A percentile compares a stretch with the other conserved stretches of the same genome.
phyloP scores from a whole-genome alignment of 805 yeast species.

The Osmozyma mogii region DNA sequence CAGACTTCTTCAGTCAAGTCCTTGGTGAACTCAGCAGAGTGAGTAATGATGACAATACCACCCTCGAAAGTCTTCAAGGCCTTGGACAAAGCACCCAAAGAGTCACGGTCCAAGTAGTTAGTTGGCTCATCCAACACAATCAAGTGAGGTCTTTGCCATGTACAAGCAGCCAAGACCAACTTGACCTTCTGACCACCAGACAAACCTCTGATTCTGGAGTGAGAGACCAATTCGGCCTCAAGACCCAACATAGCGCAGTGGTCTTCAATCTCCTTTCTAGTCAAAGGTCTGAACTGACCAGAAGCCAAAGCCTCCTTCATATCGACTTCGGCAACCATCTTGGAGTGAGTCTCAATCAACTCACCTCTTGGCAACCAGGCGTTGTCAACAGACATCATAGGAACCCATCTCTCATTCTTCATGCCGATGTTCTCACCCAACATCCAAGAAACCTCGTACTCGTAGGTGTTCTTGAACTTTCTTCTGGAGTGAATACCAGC shows the following conservation, averaged over 20 bases:
- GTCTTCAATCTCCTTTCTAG: slow-evolving; percentile 99
- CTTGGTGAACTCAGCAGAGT: slow-evolving; percentile 99
- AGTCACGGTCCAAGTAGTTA: slow-evolving; percentile 98
- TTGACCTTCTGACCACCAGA: slow-evolving; percentile 99
- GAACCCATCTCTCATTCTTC: slow-evolving; percentile 99
- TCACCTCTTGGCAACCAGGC: slow-evolving; percentile 99
- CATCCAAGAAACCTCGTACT: slow-evolving; percentile 95
- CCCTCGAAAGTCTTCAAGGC: slow-evolving; percentile 98
- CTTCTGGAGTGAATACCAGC: slow-evolving; percentile 92
- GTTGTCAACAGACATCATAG: slow-evolving; percentile 99
- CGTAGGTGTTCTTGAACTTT: slow-evolving; percentile 99
- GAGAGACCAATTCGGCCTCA: slow-evolving; percentile 98
- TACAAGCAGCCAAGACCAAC: slow-evolving; percentile 99
- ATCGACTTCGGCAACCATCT: slow-evolving; percentile 99
- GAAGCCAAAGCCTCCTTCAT: slow-evolving; percentile 99
- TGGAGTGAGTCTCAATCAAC: slow-evolving; percentile 86
- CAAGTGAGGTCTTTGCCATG: slow-evolving; percentile 99
- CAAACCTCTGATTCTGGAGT: slow-evolving; percentile 99
- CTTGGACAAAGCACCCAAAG: slow-evolving; percentile 98
- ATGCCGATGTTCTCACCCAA: slow-evolving; percentile 98
- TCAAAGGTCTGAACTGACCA: slow-evolving; percentile 99
- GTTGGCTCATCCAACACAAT: slow-evolving; percentile 99
- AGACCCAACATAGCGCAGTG: slow-evolving; percentile 98
- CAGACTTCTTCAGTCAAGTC: slow-evolving; percentile 99
- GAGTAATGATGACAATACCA: slow-evolving; percentile 99